Percentiles rank a stretch among this genome's conserved stretches.
These are phyloP conservation scores for Rosa hybrid DNA, from an alignment of 331 rosid genomes.

Conservation along the genomic window DNA sequence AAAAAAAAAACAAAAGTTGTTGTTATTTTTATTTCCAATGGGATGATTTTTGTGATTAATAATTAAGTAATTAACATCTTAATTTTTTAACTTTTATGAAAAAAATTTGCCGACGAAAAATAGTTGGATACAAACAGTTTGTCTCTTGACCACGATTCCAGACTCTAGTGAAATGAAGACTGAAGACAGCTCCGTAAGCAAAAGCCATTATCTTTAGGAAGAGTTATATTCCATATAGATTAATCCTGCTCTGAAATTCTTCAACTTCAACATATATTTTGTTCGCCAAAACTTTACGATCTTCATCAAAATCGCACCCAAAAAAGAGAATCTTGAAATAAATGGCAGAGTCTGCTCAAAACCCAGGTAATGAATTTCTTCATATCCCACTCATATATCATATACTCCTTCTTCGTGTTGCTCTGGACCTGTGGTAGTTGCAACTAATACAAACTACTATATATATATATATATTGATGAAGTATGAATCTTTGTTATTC, in stretches of 20 bases:
- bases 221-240: neutral
- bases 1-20: too few species aligned
- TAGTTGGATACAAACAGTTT: neutral
- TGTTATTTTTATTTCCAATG: too few species aligned
- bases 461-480: neutral
- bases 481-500: neutral
- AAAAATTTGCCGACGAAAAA: neutral
- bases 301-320: constrained; percentile 33
- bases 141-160: neutral
- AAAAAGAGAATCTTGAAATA: constrained; percentile 15
- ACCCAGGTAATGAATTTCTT: constrained; percentile 48
- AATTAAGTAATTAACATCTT: too few species aligned
- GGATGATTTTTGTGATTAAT: too few species aligned
- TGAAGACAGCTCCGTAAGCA: neutral
- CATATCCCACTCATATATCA: neutral
- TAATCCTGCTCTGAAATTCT: constrained; percentile 12
- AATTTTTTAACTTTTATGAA: too few species aligned
- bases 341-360: constrained; percentile 56
- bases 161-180: neutral
- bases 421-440: neutral
- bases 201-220: neutral
- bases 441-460: neutral
- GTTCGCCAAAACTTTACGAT: too few species aligned
- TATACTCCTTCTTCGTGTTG: neutral
- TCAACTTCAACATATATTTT: too few species aligned